Conservation (phyloP, 2,329 filamentous ascomycete genomes). For the Xylariales sp. region DNA sequence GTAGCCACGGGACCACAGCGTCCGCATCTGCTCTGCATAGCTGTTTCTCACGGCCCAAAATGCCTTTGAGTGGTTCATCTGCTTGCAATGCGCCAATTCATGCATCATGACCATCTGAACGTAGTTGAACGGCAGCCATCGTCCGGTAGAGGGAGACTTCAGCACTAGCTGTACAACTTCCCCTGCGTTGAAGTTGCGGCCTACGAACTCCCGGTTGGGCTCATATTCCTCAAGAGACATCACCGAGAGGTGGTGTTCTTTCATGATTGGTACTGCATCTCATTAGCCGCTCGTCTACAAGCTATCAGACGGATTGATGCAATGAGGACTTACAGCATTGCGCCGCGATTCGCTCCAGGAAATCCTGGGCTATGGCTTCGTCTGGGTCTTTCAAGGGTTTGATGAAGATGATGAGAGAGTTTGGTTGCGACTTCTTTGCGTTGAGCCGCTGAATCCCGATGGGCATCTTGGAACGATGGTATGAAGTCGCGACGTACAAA, state of each 20-base stretch:
- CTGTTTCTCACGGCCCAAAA: conserved; percentile 78
- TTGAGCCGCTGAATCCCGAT: conserved; percentile 77
- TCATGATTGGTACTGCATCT: conserved; percentile 61
- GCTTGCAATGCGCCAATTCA: conserved; percentile 80
- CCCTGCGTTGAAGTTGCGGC: conserved; percentile 85
- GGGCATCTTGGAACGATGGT: conserved; percentile 64
- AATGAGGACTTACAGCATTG: conserved; percentile 64
- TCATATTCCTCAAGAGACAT: conserved; percentile 76
- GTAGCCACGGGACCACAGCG: conserved; percentile 65
- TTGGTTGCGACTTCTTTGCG: conserved; percentile 67
- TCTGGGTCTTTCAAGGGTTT: conserved; percentile 66
- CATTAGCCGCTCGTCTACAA: background rate
- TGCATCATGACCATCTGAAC: conserved; percentile 97
- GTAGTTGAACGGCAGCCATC: conserved; percentile 77
- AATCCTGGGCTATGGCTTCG: conserved; percentile 60
- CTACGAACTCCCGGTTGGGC: conserved; percentile 76
- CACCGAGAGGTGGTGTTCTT: conserved; percentile 57
- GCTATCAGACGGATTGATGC: too few species aligned
- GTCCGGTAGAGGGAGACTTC: conserved; percentile 56
- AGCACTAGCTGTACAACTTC: conserved; percentile 84
- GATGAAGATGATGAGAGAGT: conserved; percentile 78
- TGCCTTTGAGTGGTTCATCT: conserved; percentile 81
- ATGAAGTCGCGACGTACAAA: too few species aligned
- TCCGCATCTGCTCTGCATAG: conserved; percentile 67
- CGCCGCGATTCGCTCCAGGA: conserved; percentile 72